Base-by-base conservation (phyloP, 1,284 basidiomycete species). In the Ceratobasidium papillatum region DNA sequence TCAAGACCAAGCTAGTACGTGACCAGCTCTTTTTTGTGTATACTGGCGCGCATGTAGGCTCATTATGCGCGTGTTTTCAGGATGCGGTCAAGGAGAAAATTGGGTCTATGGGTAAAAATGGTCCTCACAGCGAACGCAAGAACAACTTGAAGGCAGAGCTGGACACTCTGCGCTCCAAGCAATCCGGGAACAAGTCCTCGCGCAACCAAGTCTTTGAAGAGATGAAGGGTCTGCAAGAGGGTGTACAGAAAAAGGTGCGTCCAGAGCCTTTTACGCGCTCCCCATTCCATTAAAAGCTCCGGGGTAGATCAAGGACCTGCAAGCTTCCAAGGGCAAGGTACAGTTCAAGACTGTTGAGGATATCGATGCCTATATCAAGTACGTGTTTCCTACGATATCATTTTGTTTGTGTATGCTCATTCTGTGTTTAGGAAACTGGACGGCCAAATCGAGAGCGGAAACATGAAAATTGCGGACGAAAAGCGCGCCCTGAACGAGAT, bases 401-500 rank as follows among this genome's bases (percentile, higher is more conserved):
- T 22, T 17, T 32, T 43, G 58, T 36, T 52, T 22, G 30, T 52
- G 43, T 25, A 47, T 32, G 32, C 54, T 38, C 32, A 41, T 45
- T 51, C 68, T 74, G 64, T 38, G 2, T 74, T n/a, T 79, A 96
- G 94, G 79, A 86, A 90, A 77, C 86, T 96, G 79, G 94, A 96
- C 77, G 91, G 88, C 79, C 93, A 96, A 81, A 91, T 99, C 76
- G 97, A 99, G 81, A 93, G 94, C 9, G 98, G 97, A 27, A 89
- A 81, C 77, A 87, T 99, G 88, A 98, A 96, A 82, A 87, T 99
- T 74, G 96, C 93, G 47, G 97, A 98, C 74, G 98, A 99, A 84
- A 99, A 98, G 84, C 91, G 94, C 78, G 94, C 96, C 4, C 87
- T 99, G 25, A 88, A 90, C 78, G 97, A 99, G 80, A 98, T 99